Base-by-base conservation (phyloP, 1,284 basidiomycete species). In the Microbotryum lychnidis-dioicae region DNA sequence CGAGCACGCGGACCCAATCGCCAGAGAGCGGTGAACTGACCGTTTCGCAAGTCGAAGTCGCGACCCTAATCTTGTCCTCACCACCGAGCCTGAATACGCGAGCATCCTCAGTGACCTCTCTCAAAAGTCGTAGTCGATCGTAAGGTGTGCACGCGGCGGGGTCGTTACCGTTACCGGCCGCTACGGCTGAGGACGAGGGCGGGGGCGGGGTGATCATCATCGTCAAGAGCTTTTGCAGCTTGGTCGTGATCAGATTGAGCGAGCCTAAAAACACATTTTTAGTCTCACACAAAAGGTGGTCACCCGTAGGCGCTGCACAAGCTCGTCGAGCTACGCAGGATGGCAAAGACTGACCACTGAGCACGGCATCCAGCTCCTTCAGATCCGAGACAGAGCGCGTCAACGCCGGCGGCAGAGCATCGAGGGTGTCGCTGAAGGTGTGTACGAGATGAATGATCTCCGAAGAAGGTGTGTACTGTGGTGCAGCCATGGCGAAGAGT, bases 1-100 rank as follows among this genome's bases (percentile, higher is more conserved):
- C 31, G 10, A 61, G 57, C 53, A 52, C 31, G 10, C 18, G 21
- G 25, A 10, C n/a, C 9, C 31, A 8, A 27, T 2, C n/a, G 6
- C 10, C n/a, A n/a, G 31, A 48, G 5, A 44, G 20, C 16, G 2
- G 6, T 14, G 1, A 1, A 23, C 57, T 70, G 67, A 82, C 81
- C 18, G 80, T 89, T 77, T 99, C 94, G 58, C 91, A 91, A 12
- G 93, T 93, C 69, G 88, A 88, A 69, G 87, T 91, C 12, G 92
- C 92, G 62, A 97, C 92, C 71, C 93, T 84, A 74, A 98, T 97
- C 81, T 98, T 98, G 84, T 99, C 94, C 75, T 98, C 96, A 50
- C 89, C 91, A 47, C 96, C 96, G 62, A 93, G 84, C 76, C 92
- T 92, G 78, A 97, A 89, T 54, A 88, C 83, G 48, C 83, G 79